Conservation (phyloP, 2,329 filamentous ascomycete genomes). For the Orbilia ellipsospora region DNA sequence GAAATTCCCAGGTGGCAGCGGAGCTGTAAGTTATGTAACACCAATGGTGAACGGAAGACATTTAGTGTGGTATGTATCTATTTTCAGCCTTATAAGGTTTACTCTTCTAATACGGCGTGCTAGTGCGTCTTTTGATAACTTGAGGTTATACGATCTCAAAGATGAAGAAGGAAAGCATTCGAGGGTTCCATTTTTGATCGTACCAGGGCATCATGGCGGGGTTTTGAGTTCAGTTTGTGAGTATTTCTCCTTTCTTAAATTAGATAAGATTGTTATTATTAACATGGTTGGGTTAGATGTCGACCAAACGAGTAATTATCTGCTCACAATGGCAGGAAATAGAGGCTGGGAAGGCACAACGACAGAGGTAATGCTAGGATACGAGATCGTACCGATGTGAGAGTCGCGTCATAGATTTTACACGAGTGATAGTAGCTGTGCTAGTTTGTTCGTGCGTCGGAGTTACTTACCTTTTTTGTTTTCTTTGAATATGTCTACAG, state of each 20-base stretch:
- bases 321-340: slow-evolving; percentile 91
- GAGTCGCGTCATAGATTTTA: not conserved
- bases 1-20: slow-evolving; percentile 88
- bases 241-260: slow-evolving; percentile 15
- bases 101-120: not conserved
- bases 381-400: slow-evolving; percentile 75
- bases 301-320: slow-evolving; percentile 86
- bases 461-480: not conserved
- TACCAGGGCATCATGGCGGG: slow-evolving; percentile 76
- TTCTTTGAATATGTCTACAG: not conserved
- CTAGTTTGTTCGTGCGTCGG: not conserved
- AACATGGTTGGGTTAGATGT: slow-evolving; percentile 63
- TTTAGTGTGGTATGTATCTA: slow-evolving; percentile 76
- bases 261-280: not conserved
- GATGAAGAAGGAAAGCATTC: slow-evolving; percentile 77
- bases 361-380: slow-evolving; percentile 92
- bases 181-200: slow-evolving; percentile 92
- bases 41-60: slow-evolving; percentile 94
- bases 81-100: not conserved
- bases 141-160: slow-evolving; percentile 88
- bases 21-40: slow-evolving; percentile 85
- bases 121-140: slow-evolving; percentile 60
- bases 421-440: not conserved
- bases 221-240: slow-evolving; percentile 58
- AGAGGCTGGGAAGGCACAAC: slow-evolving; percentile 91